Evolutionary conservation across 2,329 filamentous ascomycete genomes (phyloP).

Genomic region (Lojkania enalia): DNA sequence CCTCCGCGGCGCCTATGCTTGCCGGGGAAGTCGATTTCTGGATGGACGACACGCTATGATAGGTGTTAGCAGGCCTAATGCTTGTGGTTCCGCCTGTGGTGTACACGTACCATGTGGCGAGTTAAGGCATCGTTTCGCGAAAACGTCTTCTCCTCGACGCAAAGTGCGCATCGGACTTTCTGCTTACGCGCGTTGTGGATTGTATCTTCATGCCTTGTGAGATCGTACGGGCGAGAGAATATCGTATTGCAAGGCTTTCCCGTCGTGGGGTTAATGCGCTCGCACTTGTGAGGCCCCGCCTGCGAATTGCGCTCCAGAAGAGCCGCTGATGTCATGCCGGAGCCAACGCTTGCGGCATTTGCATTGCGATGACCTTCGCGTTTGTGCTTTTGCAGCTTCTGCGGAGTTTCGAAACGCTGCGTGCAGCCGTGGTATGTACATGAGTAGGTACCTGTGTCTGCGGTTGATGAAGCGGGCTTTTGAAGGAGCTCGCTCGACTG

Average conservation of each 20-base stretch:
- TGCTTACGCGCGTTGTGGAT: conserved; percentile 95
- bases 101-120: conserved; percentile 68
- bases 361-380: conserved; percentile 78
- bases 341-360: conserved; percentile 32
- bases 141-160: conserved; percentile 96
- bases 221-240: conserved; percentile 93
- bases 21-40: conserved; percentile 81
- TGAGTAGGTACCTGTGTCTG: conserved; percentile 88
- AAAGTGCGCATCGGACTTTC: conserved; percentile 90
- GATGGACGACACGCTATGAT: conserved; percentile 75
- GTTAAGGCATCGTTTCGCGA: conserved; percentile 93
- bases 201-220: conserved; percentile 94
- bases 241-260: conserved; percentile 93
- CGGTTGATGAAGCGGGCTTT: conserved; percentile 66
- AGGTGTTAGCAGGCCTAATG: conserved; percentile 26
- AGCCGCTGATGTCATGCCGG: conserved; percentile 57
- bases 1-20: conserved; percentile 55
- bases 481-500: conserved; percentile 45
- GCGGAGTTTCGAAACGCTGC: conserved; percentile 83
- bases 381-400: conserved; percentile 91
- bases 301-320: conserved; percentile 75
- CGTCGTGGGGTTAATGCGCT: conserved; percentile 90
- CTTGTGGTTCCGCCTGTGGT: conserved; percentile 16
- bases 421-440: conserved; percentile 94
- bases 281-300: conserved; percentile 89